phyloP scores from a whole-genome alignment of 768 basidiomycete species.

The Holtermannia corniformis region DNA sequence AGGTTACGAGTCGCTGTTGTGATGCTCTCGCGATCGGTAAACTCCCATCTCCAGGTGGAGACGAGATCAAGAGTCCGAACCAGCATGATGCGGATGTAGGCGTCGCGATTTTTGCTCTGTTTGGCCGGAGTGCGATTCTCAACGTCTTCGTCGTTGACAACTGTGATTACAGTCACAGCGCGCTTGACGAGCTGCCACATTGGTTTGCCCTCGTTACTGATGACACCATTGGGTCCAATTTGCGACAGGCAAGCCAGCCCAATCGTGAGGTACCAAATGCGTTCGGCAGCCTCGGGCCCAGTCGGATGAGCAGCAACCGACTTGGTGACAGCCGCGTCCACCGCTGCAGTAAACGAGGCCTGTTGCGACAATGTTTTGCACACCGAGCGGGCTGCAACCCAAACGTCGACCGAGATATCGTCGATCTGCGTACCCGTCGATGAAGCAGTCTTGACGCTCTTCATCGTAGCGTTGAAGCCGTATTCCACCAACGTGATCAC shows the following conservation, averaged over 20 bases:
- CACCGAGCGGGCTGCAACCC: constrained; percentile 51
- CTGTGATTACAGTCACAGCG: constrained; percentile 54
- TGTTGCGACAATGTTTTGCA: background rate
- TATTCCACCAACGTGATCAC: constrained; percentile 46
- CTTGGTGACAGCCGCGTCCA: background rate
- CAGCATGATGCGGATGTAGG: constrained; percentile 60
- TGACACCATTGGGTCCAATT: constrained; percentile 57
- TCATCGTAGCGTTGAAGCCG: constrained; percentile 49
- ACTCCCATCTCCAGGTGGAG: constrained; percentile 66
- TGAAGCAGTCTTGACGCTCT: constrained; percentile 44
- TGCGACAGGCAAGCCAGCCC: constrained; percentile 66
- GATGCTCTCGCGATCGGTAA: constrained; percentile 47
- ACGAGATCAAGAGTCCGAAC: constrained; percentile 65
- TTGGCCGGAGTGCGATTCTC: constrained; percentile 42
- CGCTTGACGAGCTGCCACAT: constrained; percentile 56
- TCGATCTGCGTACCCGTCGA: constrained; percentile 40
- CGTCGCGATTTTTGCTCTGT: constrained; percentile 53
- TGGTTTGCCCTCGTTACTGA: constrained; percentile 42
- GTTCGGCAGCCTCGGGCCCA: constrained; percentile 48
- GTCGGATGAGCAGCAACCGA: constrained; percentile 12
- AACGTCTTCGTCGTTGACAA: constrained; percentile 46
- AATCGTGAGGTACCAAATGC: constrained; percentile 62
- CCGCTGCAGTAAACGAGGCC: background rate
- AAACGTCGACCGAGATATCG: constrained; percentile 54
- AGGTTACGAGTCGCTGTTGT: constrained; percentile 54